Base-by-base conservation (phyloP, 176 grass and related monocot species). In the Carex littledalei region DNA sequence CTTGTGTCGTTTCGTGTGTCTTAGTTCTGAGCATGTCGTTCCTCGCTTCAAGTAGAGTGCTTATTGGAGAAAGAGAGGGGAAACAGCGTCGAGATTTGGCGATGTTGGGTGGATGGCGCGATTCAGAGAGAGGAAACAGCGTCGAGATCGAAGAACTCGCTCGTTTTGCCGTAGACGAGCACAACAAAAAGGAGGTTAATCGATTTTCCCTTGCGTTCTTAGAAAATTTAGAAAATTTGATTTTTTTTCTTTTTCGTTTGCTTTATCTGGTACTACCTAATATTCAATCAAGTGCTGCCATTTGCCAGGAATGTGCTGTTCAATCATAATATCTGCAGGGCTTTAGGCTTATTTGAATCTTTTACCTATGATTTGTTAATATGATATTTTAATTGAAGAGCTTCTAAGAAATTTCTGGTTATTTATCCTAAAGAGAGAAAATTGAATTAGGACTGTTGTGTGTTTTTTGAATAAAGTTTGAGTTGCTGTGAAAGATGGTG, bases 141-240 rank as follows among this genome's bases (percentile, higher is more conserved):
- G 60, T 37, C 60, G 89, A 97, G 52, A 68, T 93, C 62, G 92
- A 93, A 75, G 87, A 86, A 57, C 90, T 97, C 81, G 94, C 86
- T 18, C 90, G 92, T 82, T 94, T 94, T 80, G 92, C 92, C 78
- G 94, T 97, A 67, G 89, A 91, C 3, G 94, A 97, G 58, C 92
- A 94, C 90, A 97, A 97, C 89, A 97, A 92, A 85, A 90, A 88
- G 74, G 59, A 94, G 94, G 94, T 89, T 16, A 72, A 47, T 16
- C 41, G 39, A 43, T 50, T 47, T 24, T 31, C 86, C 89, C 63
- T 84, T 92, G 6, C 64, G 63, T 59, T 18, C 3, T 32, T 20
- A 12, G 43, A 26, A 9, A 47, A 0, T 66, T 81, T 1, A 34
- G 24, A 24, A 26, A 26, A 26, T 26, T 26, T 26, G 26, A 7